phyloP scores from a whole-genome alignment of 352 stramenopile genomes.

The Pythium oligandrum region DNA sequence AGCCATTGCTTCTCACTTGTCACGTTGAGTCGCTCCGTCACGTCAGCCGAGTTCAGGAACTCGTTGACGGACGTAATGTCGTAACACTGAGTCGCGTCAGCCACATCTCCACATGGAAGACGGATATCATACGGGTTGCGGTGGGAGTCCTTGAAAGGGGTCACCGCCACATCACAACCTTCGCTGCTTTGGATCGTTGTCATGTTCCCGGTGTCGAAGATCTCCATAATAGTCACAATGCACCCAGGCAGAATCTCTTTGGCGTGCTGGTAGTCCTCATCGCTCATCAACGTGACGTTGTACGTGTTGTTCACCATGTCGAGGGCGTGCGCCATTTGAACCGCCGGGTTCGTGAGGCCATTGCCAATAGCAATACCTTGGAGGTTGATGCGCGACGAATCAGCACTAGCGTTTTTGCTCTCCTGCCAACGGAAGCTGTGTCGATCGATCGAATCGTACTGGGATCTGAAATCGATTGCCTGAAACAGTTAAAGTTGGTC shows the following conservation, averaged over 20 bases:
- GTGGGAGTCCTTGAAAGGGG: constrained; percentile 34
- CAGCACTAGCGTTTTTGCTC: no score
- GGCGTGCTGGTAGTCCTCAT: constrained; percentile 25
- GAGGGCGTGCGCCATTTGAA: constrained; percentile 37
- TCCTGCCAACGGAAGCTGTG: no score
- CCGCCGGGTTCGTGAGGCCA: constrained; percentile 39
- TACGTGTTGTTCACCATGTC: constrained; percentile 72
- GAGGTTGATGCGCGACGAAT: constrained; percentile 47
- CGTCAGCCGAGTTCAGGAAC: constrained; percentile 13
- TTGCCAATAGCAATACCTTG: constrained; percentile 61
- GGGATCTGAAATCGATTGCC: no score
- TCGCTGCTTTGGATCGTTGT: no score
- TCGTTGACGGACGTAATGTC: constrained; percentile 19
- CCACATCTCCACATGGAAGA: constrained; percentile 33
- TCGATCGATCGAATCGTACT: no score
- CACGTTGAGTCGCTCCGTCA: not conserved
- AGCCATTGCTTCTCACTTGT: not conserved
- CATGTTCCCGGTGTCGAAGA: constrained; percentile 38
- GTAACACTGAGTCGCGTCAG: constrained; percentile 55
- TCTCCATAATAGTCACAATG: constrained; percentile 26
- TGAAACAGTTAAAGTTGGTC: no score
- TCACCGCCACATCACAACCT: not conserved
- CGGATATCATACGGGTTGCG: constrained; percentile 85
- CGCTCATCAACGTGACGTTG: constrained; percentile 56
- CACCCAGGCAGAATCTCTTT: constrained; percentile 30